These are phyloP conservation scores for Marasmius tenuissimus DNA, from an alignment of 1,284 basidiomycete species.

Conservation along the genomic window DNA sequence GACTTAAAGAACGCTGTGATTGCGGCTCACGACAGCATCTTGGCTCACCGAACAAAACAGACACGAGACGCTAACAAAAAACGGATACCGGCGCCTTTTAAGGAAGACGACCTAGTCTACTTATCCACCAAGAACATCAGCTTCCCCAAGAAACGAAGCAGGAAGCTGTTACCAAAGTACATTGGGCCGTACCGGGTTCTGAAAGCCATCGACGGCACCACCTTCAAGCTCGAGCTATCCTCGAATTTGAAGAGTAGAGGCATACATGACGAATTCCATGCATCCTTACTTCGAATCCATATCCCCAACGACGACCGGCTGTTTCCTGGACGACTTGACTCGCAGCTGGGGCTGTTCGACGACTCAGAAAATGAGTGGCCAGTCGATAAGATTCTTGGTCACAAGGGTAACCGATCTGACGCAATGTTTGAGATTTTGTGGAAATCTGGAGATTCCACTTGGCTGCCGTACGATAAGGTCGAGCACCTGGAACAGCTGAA, in stretches of 20 bases:
- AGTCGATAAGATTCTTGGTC: slow-evolving; percentile 23
- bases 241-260: slow-evolving; percentile 22
- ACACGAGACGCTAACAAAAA: slow-evolving; percentile 22
- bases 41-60: slow-evolving; percentile 26
- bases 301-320: slow-evolving; percentile 12
- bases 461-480: slow-evolving; percentile 20
- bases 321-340: slow-evolving; percentile 22
- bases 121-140: slow-evolving; percentile 27
- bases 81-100: slow-evolving; percentile 13
- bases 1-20: slow-evolving; percentile 18
- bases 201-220: slow-evolving; percentile 24
- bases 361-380: slow-evolving; percentile 19
- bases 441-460: slow-evolving; percentile 27
- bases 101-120: slow-evolving; percentile 23
- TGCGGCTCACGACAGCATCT: slow-evolving; percentile 20
- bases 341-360: slow-evolving; percentile 13
- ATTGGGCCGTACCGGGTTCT: slow-evolving; percentile 27
- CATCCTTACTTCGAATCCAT: slow-evolving; percentile 26
- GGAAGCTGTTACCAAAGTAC: slow-evolving; percentile 28
- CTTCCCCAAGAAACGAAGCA: slow-evolving; percentile 20
- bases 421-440: slow-evolving; percentile 27
- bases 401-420: slow-evolving; percentile 19
- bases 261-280: slow-evolving; percentile 30
- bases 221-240: slow-evolving; percentile 27
- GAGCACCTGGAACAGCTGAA: neutral